A percentile compares a stretch with the other conserved stretches of the same genome.
Evolutionary conservation across 2,329 filamentous ascomycete genomes (phyloP).

Genomic region (Beauveria medogensis): DNA sequence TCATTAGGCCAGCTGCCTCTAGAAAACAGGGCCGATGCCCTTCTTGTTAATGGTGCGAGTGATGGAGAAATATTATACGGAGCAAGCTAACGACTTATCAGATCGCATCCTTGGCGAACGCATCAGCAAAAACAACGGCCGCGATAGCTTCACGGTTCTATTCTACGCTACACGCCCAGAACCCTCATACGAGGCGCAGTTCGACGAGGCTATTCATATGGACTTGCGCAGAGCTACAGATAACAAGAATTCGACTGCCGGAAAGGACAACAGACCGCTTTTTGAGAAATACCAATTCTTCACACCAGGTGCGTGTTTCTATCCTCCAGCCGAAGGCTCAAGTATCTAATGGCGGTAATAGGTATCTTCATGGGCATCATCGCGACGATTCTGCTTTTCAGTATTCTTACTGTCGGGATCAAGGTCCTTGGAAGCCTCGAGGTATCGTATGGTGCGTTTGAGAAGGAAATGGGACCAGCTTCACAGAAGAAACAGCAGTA

Average conservation of each 20-base stretch:
- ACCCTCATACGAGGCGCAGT: slow-evolving; percentile 56
- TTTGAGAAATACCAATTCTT: slow-evolving; percentile 96
- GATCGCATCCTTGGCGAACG: slow-evolving; percentile 44
- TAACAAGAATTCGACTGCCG: slow-evolving; percentile 3
- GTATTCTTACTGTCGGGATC: slow-evolving; percentile 72
- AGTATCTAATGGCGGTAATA: slow-evolving; percentile 26
- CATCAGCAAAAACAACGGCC: slow-evolving; percentile 30
- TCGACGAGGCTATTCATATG: slow-evolving; percentile 55
- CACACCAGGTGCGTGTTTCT: slow-evolving; percentile 59
- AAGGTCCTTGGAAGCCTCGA: slow-evolving; percentile 70
- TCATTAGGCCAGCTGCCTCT: slow-evolving; percentile 33
- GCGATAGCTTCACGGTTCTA: slow-evolving; percentile 62
- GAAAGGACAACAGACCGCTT: slow-evolving; percentile 41
- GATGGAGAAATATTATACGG: not conserved
- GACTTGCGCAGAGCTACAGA: slow-evolving; percentile 57
- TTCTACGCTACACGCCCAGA: slow-evolving; percentile 58
- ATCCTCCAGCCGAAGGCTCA: not conserved
- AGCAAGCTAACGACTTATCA: slow-evolving; percentile 22
- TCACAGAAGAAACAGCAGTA: slow-evolving; percentile 67
- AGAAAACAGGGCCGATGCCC: slow-evolving; percentile 33
- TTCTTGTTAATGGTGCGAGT: slow-evolving; percentile 40
- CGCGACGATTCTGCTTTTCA: slow-evolving; percentile 60
- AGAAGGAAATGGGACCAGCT: slow-evolving; percentile 87
- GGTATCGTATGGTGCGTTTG: slow-evolving; percentile 90
- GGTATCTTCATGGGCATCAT: slow-evolving; percentile 85